Evolutionary conservation across 2,329 filamentous ascomycete genomes (phyloP), one percentile per base, ranked within the genome.

Genomic region (Orbilia javanica): DNA sequence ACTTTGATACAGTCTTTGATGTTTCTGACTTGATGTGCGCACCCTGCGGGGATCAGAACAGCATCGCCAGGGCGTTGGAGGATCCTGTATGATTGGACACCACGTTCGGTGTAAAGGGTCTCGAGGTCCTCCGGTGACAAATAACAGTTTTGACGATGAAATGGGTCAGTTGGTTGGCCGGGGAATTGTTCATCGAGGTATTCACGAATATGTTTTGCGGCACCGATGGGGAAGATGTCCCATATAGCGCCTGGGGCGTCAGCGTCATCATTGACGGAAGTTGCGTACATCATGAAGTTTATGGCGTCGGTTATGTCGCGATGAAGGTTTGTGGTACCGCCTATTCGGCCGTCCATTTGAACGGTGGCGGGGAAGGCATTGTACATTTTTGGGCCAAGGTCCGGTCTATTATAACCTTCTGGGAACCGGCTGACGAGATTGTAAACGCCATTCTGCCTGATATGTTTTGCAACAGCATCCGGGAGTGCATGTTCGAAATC

Each of bases 301-400:
- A 82, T 79, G 15, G 82, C 82, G 36, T 82, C 81, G 0, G 82
- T 82, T 10, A 82, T 81, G 52, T 82, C 82, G 4, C 82, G 79
- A 44, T 82, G 82, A 4, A 82, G 76, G 53, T 82, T 82, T n/a
- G 82, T 82, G 3, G 81, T 82, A 8, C 81, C 81, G 22, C 73
- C 79, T 25, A 81, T 68, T 50, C 65, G 73, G 8, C 76, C 75
- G 29, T 67, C 53, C 72, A 72, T 65, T 4, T 62, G 44, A 46
- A 69, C 31, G 20, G 46, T 31, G 7, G 82, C 79, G 1, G 82
- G 82, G 66, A 81, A 82, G 11, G 82, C 82, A 50, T 81, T 81
- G 34, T 82, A 82, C 82, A 82, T 82, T 63, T 82, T 82, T 6
- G 82, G 82, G 10, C 82, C 82, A 2, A 82, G 78, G 42, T 82